A percentile compares a stretch with the other conserved stretches of the same genome.
Evolutionary conservation across 2,329 filamentous ascomycete genomes (phyloP).

Genomic region (Akanthomyces lecanii): DNA sequence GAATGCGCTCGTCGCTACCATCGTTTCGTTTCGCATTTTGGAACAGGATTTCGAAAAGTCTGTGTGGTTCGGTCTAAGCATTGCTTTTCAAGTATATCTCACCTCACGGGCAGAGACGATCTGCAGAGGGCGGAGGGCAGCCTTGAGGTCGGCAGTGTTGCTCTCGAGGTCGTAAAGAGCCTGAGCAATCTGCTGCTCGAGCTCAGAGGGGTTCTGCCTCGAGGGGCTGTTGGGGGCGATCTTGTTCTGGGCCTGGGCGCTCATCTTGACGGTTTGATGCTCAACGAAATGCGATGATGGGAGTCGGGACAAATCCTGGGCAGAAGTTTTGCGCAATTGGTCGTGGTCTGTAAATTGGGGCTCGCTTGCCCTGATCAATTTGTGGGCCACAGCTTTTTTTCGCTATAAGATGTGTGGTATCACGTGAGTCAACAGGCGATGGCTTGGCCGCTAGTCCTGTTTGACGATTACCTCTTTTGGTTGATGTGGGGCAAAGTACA

Average conservation of each 20-base stretch:
- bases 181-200: slow-evolving; percentile 93
- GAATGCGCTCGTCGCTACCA: slow-evolving; percentile 12
- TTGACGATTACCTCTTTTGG: neutral
- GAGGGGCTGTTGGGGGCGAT: slow-evolving; percentile 97
- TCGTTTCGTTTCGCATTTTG: slow-evolving; percentile 28
- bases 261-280: slow-evolving; percentile 53
- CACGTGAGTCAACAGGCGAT: slow-evolving; percentile 9
- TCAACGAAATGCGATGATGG: slow-evolving; percentile 30
- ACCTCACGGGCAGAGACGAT: slow-evolving; percentile 99
- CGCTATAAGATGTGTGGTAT: neutral
- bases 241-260: slow-evolving; percentile 82
- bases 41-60: slow-evolving; percentile 42
- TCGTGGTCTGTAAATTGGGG: slow-evolving; percentile 38
- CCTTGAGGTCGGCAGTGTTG: slow-evolving; percentile 98
- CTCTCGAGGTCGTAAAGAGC: slow-evolving; percentile 98
- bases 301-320: slow-evolving; percentile 24
- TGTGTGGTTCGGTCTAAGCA: slow-evolving; percentile 16
- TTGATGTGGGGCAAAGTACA: neutral
- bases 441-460: neutral
- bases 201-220: slow-evolving; percentile 92
- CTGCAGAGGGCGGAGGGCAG: slow-evolving; percentile 93
- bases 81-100: slow-evolving; percentile 52
- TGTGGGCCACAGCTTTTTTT: slow-evolving; percentile 15
- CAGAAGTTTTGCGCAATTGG: slow-evolving; percentile 29
- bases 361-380: slow-evolving; percentile 32